Evolutionary conservation across 345 rosid species (phyloP), one percentile per base, ranked within the genome.

Genomic region (Pugionium cornutum): DNA sequence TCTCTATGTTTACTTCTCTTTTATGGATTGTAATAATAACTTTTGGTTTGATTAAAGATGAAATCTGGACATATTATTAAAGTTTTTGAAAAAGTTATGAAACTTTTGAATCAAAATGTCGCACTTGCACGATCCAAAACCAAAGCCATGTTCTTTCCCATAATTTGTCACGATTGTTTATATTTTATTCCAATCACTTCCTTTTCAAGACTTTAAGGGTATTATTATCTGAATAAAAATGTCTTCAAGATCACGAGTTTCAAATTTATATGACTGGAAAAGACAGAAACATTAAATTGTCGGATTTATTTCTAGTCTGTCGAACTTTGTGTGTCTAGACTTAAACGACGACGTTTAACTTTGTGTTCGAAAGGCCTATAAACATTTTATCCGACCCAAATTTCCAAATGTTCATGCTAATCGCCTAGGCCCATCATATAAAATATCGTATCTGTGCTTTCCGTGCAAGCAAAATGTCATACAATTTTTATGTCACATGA

Each of bases 381-480:
- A 32, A 36, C 31, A 9, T 42, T 31, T 26, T 3, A 8, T 29
- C 27, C 5, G 34, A 7, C 49, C 56, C 57, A 67, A 65, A 18
- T 18, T 18, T 6, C 8, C 41, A 52, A 33, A 40, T 10, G 32
- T 8, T 32, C 41, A 3, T 3, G 5, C 5, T 27, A 29, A 32
- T 6, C 18, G 9, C 6, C 0, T 36, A 42, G 54, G 67, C 74
- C 62, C 67, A 69, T 33, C 9, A 9, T 42, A 2, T 42, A 9
- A 10, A 2, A 31, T 31, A 31, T 3, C 2, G 32, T 1, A 6
- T 6, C 4, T 43, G 34, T 67, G n/a, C 18, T 60, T 70, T 70
- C 32, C 69, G 70, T 71, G 55, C 25, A 64, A 56, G 75, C 30
- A n/a, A 44, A 55, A 63, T 44, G 2, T 31, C 70, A 66, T 44